Conservation (phyloP, 2,329 filamentous ascomycete genomes). For the Cercospora canescens region DNA sequence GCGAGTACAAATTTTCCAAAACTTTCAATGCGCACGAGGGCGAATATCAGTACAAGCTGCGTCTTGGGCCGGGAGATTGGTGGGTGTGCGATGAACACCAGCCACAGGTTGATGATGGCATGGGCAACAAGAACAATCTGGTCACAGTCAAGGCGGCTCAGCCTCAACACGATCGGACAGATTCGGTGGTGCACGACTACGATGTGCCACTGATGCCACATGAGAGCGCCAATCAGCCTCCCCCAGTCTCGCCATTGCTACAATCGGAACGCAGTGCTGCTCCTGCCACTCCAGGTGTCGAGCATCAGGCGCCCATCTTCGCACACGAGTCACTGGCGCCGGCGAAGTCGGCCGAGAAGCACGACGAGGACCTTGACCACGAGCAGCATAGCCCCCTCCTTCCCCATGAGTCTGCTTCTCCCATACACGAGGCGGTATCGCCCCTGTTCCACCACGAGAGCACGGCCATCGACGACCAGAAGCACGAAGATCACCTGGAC, state of each 20-base stretch:
- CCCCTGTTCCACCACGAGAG: conserved; percentile 38
- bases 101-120: conserved; percentile 55
- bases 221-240: conserved; percentile 7
- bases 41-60: conserved; percentile 74
- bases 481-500: conserved; percentile 16
- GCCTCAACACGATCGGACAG: conserved; percentile 13
- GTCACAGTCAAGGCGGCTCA: conserved; percentile 32
- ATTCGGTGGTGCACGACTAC: conserved; percentile 10
- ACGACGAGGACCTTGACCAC: conserved; percentile 19
- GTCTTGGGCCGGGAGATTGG: conserved; percentile 66
- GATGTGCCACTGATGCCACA: conserved; percentile 12
- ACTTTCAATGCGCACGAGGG: conserved; percentile 57
- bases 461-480: conserved; percentile 23
- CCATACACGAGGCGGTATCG: conserved; percentile 28
- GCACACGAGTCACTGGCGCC: conserved; percentile 33
- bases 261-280: conserved; percentile 2
- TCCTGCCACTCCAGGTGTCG: background rate
- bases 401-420: conserved; percentile 38
- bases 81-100: conserved; percentile 67
- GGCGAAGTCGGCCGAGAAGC: background rate
- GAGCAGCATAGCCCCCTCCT: conserved; percentile 36
- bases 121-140: conserved; percentile 57
- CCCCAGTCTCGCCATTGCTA: conserved; percentile 2
- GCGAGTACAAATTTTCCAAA: conserved; percentile 59
- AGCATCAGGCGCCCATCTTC: conserved; percentile 33